Evolutionary conservation across 2,329 filamentous ascomycete genomes (phyloP), one percentile per base, ranked within the genome.

Genomic region (Colletotrichum neosansevieriae): DNA sequence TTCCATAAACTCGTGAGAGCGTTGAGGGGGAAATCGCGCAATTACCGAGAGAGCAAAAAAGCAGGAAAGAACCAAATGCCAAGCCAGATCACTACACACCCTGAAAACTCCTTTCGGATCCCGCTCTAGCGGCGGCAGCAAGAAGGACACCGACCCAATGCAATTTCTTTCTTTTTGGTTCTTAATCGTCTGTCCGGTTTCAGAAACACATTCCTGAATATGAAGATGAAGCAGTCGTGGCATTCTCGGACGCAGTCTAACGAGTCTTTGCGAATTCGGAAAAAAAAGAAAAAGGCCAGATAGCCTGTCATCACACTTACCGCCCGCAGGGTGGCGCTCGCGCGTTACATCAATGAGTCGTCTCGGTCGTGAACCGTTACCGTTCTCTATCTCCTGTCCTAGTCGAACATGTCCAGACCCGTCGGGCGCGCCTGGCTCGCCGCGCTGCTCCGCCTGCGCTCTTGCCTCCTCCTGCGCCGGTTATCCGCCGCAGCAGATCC

Each of bases 401-500:
- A 79, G 38, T 81, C 78, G 72, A 78, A 81, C 79, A 81, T 81
- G 69, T 81, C 79, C 17, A 72, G 72, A 50, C 74, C 77, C 2
- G 75, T 73, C 49, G 76, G 79, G 51, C 77, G 64, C 45, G 76
- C 79, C 54, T 77, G 64, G 75, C 80, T 76, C 73, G 81, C 71
- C 72, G 81, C 71, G 72, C 82, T 78, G 77, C 80, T 77, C 72
- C 88, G 75, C 67, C 81, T 81, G 29, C 66, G 66, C 76, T 91
- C 88, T 69, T 84, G 75, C 71, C 88, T 81, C 72, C 88, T 83
- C 74, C 88, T 79, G 71, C 86, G 76, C 70, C 88, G 79, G 66
- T 86, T 84, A 65, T 89, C 84, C 10, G 63, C 67, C 32, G 83
- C 81, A 47, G 79, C 78, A 29, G 81, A 80, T 10, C 74, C 77